A percentile compares a stretch with the other conserved stretches of the same genome.
These are phyloP conservation scores for Pogostemon cablin DNA, from an alignment of 257 asterid genomes.

Conservation along the genomic window DNA sequence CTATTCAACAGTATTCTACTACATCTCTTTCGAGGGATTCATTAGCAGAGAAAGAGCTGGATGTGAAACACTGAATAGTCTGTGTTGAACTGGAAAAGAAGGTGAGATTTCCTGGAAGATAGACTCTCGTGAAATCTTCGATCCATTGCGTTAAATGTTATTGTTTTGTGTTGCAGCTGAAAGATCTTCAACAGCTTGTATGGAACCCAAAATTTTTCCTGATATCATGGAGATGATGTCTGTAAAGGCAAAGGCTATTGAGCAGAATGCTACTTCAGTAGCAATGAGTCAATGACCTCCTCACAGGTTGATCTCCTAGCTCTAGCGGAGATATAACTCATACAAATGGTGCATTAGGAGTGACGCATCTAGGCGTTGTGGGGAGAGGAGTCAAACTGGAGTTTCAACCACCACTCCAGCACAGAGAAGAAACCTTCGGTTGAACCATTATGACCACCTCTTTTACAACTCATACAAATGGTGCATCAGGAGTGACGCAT, in stretches of 20 bases:
- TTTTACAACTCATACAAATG: conserved; percentile 70
- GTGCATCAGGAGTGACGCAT: conserved; percentile 67
- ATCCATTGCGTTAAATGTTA: conserved; percentile 10
- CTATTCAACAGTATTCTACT: conserved; percentile 47
- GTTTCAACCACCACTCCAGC: conserved; percentile 47
- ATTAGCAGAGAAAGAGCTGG: conserved; percentile 58
- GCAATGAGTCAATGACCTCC: conserved; percentile 42
- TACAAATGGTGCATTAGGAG: conserved; percentile 59
- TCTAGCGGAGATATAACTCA: conserved; percentile 53
- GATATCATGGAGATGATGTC: conserved; percentile 37
- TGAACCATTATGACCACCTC: conserved; percentile 63
- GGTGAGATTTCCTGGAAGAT: conserved; percentile 38
- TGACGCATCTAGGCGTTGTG: conserved; percentile 90
- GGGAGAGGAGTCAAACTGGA: conserved; percentile 98
- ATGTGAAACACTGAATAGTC: conserved; percentile 67
- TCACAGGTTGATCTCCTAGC: conserved; percentile 50
- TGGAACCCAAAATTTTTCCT: conserved; percentile 68
- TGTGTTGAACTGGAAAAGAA: conserved; percentile 85
- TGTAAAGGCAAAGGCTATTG: conserved; percentile 29
- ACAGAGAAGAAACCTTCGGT: conserved; percentile 61
- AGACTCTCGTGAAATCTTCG: neutral
- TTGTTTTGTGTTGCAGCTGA: conserved; percentile 61
- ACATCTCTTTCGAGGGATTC: conserved; percentile 45
- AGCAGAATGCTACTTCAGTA: conserved; percentile 41
- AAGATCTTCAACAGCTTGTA: conserved; percentile 82